Evolutionary conservation across 2,329 filamentous ascomycete species (phyloP).

Genomic region (Dactylella cylindrospora): DNA sequence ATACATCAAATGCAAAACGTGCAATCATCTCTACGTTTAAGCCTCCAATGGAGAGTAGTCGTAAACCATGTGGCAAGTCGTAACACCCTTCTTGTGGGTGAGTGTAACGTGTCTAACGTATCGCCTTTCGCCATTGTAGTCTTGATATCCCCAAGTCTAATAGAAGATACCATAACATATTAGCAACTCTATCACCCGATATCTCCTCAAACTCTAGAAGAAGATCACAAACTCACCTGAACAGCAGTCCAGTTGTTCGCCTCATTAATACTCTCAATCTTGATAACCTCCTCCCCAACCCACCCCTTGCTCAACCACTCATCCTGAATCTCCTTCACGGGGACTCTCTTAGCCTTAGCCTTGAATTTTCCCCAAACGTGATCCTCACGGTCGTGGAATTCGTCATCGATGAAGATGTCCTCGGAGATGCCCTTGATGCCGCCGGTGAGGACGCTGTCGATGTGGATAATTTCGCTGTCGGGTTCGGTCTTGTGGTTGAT

Average conservation of each 20-base stretch:
- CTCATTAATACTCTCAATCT: conserved; percentile 58
- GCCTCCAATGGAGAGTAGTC: conserved; percentile 16
- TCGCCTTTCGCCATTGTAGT: conserved; percentile 53
- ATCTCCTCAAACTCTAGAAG: not conserved
- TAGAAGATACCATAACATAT: conserved; percentile 9
- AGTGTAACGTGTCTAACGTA: conserved; percentile 55
- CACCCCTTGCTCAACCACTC: conserved; percentile 63
- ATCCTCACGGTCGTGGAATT: conserved; percentile 59
- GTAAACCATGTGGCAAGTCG: conserved; percentile 27
- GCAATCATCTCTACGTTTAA: conserved; percentile 3
- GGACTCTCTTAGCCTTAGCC: conserved; percentile 61
- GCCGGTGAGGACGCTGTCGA: conserved; percentile 70
- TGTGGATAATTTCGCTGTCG: conserved; percentile 64
- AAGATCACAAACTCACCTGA: conserved; percentile 53
- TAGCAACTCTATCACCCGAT: not conserved
- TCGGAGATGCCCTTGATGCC: conserved; percentile 69
- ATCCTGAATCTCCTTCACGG: conserved; percentile 56
- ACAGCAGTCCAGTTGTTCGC: conserved; percentile 59
- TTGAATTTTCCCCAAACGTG: conserved; percentile 74
- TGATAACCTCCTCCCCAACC: conserved; percentile 60
- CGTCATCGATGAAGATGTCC: conserved; percentile 57
- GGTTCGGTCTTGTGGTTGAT: conserved; percentile 55
- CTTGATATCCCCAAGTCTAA: conserved; percentile 56
- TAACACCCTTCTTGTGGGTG: conserved; percentile 50
- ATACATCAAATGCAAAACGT: conserved; percentile 1